phyloP scores from a whole-genome alignment of 768 basidiomycete genomes.

The Leccinum longicurvipes region DNA sequence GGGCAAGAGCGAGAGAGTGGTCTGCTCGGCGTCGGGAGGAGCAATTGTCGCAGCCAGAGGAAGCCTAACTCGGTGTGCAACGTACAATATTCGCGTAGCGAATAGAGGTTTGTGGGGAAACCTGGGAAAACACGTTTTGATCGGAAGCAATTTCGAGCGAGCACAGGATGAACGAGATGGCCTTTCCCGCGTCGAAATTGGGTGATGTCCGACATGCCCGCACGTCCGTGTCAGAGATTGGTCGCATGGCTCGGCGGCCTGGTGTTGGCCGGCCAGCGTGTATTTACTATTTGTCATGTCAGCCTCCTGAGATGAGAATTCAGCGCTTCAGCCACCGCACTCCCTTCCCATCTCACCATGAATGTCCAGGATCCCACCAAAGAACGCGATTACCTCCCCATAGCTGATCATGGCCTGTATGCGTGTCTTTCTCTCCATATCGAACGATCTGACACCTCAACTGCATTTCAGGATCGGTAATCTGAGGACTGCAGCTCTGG shows the following conservation, averaged over 20 bases:
- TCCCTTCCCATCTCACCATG: constrained; percentile 24
- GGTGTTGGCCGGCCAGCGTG: constrained; percentile 2
- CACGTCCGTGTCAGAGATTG: too few relatives aligned
- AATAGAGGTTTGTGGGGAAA: not conserved
- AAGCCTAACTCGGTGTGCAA: not conserved
- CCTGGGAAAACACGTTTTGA: not conserved
- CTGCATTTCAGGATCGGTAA: constrained; percentile 65
- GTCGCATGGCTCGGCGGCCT: too few relatives aligned
- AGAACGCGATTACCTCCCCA: constrained; percentile 67
- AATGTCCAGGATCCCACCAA: constrained; percentile 50
- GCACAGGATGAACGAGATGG: too few relatives aligned
- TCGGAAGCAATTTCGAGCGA: not conserved
- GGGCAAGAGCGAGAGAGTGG: constrained; percentile 58
- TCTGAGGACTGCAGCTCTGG: constrained; percentile 75
- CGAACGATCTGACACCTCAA: constrained; percentile 7
- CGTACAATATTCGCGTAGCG: not conserved
- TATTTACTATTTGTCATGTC: constrained; percentile 1
- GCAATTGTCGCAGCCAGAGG: constrained; percentile 8
- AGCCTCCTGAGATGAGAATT: not conserved
- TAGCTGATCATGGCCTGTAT: constrained; percentile 79
- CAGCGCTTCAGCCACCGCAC: not conserved
- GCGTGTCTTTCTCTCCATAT: constrained; percentile 21
- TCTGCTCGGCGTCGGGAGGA: constrained; percentile 44
- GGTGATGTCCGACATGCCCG: not conserved
- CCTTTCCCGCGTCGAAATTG: too few relatives aligned